Base-by-base conservation (phyloP, 805 yeast species). In the Pichia cabralensis region DNA sequence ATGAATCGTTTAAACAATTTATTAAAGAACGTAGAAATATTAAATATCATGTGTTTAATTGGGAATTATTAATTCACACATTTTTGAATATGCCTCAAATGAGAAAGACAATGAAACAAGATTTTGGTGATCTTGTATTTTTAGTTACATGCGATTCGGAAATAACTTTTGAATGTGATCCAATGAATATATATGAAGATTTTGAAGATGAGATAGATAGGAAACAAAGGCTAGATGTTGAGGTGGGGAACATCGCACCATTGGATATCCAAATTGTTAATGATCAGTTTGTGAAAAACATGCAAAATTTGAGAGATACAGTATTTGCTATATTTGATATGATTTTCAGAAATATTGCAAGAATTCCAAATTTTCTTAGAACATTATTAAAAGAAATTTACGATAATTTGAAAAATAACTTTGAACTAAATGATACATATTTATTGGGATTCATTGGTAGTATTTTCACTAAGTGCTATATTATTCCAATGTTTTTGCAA, bases 181-280 rank as follows among this genome's bases (percentile, higher is more conserved):
- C 97, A 2, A 52, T 71, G 3, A 56, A 59, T 12, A 77, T 82
- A 19, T 71, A 71, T 49, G 47, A 53, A 20, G 48, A 45, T 3
- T 41, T 76, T n/a, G 9, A 26, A 2, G 26, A 18, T 8, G 14
- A 21, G 4, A 30, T 33, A 4, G 47, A 58, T 15, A 61, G 60
- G 11, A 52, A 48, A 22, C 70, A 66, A 16, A 46, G 57, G 32
- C 23, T 24, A 4, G 43, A 42, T 24, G 46, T 47, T n/a, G 30
- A 46, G 29, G 44, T 42, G 26, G 54, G 63, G 15, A 50, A 67
- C 4, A 51, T 74, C 5, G 76, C 61, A 25, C 95, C 97, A 1
- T 83, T 89, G 41, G 80, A 79, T 43, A 88, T 83, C 44, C 70
- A 76, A 2, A 76, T 69, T n/a, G 85, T 89, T 0, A 70, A 92